These are phyloP conservation scores for Dactylorhiza incarnata DNA, from an alignment of 106 monocot species.

Conservation along the genomic window DNA sequence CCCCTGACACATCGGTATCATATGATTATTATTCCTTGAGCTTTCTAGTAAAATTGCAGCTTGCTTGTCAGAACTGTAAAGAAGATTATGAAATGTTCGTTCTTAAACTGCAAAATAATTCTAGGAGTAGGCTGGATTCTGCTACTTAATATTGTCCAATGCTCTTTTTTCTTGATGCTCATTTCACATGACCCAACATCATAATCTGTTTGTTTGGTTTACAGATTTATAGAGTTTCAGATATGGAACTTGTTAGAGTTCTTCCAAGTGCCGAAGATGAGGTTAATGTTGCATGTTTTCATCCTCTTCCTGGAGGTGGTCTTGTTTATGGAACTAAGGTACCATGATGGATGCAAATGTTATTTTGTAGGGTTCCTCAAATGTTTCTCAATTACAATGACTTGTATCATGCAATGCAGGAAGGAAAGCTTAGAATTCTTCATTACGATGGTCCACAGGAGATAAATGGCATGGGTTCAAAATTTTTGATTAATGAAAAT, in stretches of 20 bases:
- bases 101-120: background rate
- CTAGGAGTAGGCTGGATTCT: background rate
- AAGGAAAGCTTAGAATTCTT: constrained; percentile 90
- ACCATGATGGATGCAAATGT: background rate
- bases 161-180: background rate
- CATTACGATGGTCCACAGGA: constrained; percentile 45
- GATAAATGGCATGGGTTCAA: constrained; percentile 20
- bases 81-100: background rate
- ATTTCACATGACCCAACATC: background rate
- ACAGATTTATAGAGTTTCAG: constrained; percentile 92
- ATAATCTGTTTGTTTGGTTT: background rate
- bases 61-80: background rate
- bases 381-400: background rate
- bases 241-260: constrained; percentile 98
- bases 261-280: constrained; percentile 97
- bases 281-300: constrained; percentile 98
- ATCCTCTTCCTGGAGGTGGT: constrained; percentile 82
- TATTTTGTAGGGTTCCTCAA: background rate
- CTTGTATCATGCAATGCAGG: constrained; percentile 35
- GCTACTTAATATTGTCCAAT: background rate
- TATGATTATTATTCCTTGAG: background rate
- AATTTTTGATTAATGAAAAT: constrained; percentile 48
- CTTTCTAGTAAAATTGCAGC: background rate
- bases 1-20: background rate
- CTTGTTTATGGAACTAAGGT: constrained; percentile 99